These are phyloP conservation scores for Ilex aquifolium DNA, from an alignment of 257 asterid species.

Conservation along the genomic window DNA sequence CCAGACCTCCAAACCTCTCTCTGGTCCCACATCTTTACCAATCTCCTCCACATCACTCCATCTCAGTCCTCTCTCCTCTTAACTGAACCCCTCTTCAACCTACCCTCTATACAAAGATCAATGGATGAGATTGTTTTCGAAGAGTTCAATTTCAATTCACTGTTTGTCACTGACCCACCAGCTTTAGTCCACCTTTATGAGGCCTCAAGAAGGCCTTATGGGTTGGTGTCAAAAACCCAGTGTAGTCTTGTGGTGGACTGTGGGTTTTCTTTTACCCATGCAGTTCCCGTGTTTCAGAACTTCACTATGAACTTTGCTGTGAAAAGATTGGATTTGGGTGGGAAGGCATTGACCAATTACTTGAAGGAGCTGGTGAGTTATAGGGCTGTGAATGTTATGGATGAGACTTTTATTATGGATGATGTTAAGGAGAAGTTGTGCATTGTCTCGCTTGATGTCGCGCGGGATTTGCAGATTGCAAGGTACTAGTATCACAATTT, in stretches of 20 bases:
- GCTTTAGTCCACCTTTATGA: slow-evolving; percentile 85
- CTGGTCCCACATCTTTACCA: slow-evolving; percentile 71
- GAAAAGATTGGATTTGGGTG: slow-evolving; percentile 85
- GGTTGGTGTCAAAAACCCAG: slow-evolving; percentile 64
- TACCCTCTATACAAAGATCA: slow-evolving; percentile 73
- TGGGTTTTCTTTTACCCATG: slow-evolving; percentile 88
- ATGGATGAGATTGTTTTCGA: slow-evolving; percentile 80
- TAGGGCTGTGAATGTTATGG: slow-evolving; percentile 93
- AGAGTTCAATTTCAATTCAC: slow-evolving; percentile 66
- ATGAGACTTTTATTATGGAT: slow-evolving; percentile 84
- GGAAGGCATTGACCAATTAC: slow-evolving; percentile 86
- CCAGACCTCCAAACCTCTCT: slow-evolving; percentile 87
- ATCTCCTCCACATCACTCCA: slow-evolving; percentile 64
- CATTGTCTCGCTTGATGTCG: slow-evolving; percentile 78
- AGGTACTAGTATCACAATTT: slow-evolving; percentile 27
- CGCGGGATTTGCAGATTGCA: slow-evolving; percentile 79
- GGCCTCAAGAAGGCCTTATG: slow-evolving; percentile 73
- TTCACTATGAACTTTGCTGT: slow-evolving; percentile 81
- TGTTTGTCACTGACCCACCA: slow-evolving; percentile 73
- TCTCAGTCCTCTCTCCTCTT: slow-evolving; percentile 60
- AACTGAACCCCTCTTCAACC: slow-evolving; percentile 84
- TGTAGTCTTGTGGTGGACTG: slow-evolving; percentile 93
- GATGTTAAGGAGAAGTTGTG: slow-evolving; percentile 96
- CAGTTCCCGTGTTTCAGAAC: slow-evolving; percentile 90
- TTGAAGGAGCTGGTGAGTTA: slow-evolving; percentile 90